These are phyloP conservation scores for Lepiota subincarnata DNA, from an alignment of 768 basidiomycete genomes.

Conservation along the genomic window DNA sequence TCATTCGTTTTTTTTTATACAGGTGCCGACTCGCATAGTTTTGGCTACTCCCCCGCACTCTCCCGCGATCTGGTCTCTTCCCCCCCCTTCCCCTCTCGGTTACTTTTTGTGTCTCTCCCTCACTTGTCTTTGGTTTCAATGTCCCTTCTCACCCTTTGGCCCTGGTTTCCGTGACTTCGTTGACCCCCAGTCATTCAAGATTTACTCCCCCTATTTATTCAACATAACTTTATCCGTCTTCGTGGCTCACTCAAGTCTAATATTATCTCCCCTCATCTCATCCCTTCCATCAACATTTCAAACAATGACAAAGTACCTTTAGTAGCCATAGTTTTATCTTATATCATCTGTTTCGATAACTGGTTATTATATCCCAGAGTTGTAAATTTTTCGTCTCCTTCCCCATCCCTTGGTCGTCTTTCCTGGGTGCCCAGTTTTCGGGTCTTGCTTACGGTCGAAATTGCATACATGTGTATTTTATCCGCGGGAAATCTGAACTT, in stretches of 20 bases:
- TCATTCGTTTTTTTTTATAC: not conserved
- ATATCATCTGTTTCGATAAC: slow-evolving; percentile 10
- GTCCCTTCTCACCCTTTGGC: not conserved
- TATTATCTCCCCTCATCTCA: slow-evolving; percentile 1
- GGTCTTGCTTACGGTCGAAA: not conserved
- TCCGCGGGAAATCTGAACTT: slow-evolving; percentile 4
- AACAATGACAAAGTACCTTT: not conserved
- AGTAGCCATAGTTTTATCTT: slow-evolving; percentile 9
- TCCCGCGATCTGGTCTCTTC: not conserved
- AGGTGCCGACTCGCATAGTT: slow-evolving; percentile 3
- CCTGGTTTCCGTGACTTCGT: slow-evolving; percentile 1
- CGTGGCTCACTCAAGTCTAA: not conserved
- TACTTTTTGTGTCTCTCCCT: not conserved
- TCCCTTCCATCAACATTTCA: not conserved
- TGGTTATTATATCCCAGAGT: slow-evolving; percentile 7
- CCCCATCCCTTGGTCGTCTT: not conserved
- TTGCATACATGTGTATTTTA: slow-evolving; percentile 8
- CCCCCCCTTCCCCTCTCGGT: not conserved
- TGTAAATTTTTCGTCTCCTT: not conserved
- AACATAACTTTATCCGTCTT: slow-evolving; percentile 7
- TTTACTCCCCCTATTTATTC: slow-evolving; percentile 10
- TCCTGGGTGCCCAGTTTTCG: not conserved
- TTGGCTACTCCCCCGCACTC: not conserved
- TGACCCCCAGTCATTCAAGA: not conserved
- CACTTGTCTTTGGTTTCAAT: not conserved